Evolutionary conservation across 2,329 filamentous ascomycete genomes (phyloP).

Genomic region (Monosporascus sp.): DNA sequence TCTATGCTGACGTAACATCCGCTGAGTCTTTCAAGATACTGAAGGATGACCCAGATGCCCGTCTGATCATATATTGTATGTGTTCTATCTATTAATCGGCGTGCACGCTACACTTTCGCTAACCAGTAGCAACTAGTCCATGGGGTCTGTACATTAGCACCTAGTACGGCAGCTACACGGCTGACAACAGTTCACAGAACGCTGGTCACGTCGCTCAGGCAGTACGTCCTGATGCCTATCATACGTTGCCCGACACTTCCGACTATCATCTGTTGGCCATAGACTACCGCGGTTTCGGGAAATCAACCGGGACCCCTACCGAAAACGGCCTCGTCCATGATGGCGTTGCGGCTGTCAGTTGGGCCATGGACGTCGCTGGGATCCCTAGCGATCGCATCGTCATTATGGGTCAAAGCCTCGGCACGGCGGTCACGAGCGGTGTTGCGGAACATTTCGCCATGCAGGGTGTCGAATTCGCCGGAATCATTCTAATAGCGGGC

Average conservation of each 20-base stretch:
- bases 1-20: slow-evolving; percentile 47
- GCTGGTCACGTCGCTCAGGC: slow-evolving; percentile 80
- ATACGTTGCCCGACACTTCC: slow-evolving; percentile 66
- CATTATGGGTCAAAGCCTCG: slow-evolving; percentile 79
- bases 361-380: slow-evolving; percentile 57
- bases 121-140: slow-evolving; percentile 43
- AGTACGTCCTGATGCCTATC: slow-evolving; percentile 71
- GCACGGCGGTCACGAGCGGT: slow-evolving; percentile 75
- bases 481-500: slow-evolving; percentile 70
- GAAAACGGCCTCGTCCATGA: slow-evolving; percentile 80
- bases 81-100: slow-evolving; percentile 9
- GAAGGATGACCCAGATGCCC: slow-evolving; percentile 55
- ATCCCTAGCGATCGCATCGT: slow-evolving; percentile 69
- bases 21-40: slow-evolving; percentile 57
- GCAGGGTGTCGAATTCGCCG: slow-evolving; percentile 64
- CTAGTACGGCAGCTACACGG: slow-evolving; percentile 13
- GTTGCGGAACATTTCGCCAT: slow-evolving; percentile 65
- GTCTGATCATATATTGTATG: slow-evolving; percentile 60
- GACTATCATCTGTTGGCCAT: slow-evolving; percentile 78
- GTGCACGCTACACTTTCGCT: slow-evolving; percentile 1
- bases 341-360: slow-evolving; percentile 66
- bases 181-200: slow-evolving; percentile 55
- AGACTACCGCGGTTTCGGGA: slow-evolving; percentile 86
- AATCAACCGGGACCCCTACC: slow-evolving; percentile 71
- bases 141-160: slow-evolving; percentile 42